Base-by-base conservation (phyloP, 805 yeast species). In the Kurtzmaniella fragi region DNA sequence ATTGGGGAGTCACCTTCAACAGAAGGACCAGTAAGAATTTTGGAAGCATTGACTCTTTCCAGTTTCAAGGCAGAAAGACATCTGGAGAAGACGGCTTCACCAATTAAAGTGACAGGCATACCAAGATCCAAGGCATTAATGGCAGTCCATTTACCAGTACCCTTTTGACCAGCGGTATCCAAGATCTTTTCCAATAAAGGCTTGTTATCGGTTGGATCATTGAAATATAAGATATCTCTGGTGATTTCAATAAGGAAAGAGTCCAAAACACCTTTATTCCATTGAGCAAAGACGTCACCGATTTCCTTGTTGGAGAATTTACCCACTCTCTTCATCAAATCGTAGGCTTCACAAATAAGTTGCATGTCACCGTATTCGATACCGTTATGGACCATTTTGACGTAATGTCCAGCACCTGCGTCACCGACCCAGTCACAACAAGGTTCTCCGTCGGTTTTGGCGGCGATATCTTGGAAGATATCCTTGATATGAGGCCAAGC, bases 401-500 rank as follows among this genome's bases (percentile, higher is more conserved):
- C 98, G 73, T 84, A 91, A 73, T 91, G 99, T 60, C 99, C 99
- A 34, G 98, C 81, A 69, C 99, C 99, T 45, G 95, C 96, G 54
- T 91, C 95, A 60, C 99, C 99, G 56, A 91, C 97, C 99, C 99
- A 91, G 80, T 91, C 99, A 75, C 99, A 91, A 75, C 99, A 91
- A 63, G 99, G 96, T 75, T 93, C 97, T 57, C 96, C 96, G 61
- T 93, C 96, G 46, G 95, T 69, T 77, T 91, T 89, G 64, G 99
- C 98, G 41, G 97, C 73, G 57, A 93, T 85, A 40, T 90, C 79
- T 74, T 91, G 99, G 88, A 91, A 89, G 61, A 91, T 93, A 47
- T 80, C 82, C 82, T 91, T 91, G 63, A 91, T 85, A 72, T 87
- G 95, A 53, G 98, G 98, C 99, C 99, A 91, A 49, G 99, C 99